Base-by-base conservation (phyloP, 176 grass and related monocot genomes). In the Typha latifolia region DNA sequence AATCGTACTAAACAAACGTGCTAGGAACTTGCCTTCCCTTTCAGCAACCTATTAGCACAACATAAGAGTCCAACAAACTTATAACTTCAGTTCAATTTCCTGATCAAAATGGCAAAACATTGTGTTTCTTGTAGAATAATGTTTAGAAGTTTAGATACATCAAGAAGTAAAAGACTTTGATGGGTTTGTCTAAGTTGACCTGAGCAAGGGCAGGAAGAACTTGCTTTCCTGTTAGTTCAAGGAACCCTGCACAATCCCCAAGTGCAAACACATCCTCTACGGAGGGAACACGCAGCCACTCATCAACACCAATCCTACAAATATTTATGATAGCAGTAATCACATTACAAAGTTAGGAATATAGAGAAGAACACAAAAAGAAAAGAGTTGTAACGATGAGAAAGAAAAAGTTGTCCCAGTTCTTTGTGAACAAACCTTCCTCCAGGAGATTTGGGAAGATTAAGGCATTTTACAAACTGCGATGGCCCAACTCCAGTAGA, bases 191-290 rank as follows among this genome's bases (percentile, higher is more conserved):
- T 23, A 68, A 12, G 14, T 16, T 59, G 26, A 97, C 93, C 88
- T 97, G 93, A 57, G 93, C 93, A 65, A 92, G 81, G 49, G 93
- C 93, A 70, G 93, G 93, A 76, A 92, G 93, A 63, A 97, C 85
- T 66, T 76, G 69, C 43, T 65, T 82, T 8, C 89, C 85, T 3
- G 89, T 97, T 32, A 63, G 24, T 70, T 92, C 88, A 4, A 97
- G 83, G 77, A 86, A 97, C 12, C 89, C 93, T 18, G 93, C 85
- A 81, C 93, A 92, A 80, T 97, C 93, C 50, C 93, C 89, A 22
- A 97, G 81, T 47, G 93, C 93, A 79, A 78, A 97, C 37, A 97
- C 85, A 70, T 92, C 93, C 14, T 86, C 78, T 10, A 53, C 81
- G 0, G 88, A 80, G 18, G 93, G 83, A 75, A 97, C 85, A 18